Conservation (phyloP, 169 alveolate species). For the Plasmodium coatneyi region DNA sequence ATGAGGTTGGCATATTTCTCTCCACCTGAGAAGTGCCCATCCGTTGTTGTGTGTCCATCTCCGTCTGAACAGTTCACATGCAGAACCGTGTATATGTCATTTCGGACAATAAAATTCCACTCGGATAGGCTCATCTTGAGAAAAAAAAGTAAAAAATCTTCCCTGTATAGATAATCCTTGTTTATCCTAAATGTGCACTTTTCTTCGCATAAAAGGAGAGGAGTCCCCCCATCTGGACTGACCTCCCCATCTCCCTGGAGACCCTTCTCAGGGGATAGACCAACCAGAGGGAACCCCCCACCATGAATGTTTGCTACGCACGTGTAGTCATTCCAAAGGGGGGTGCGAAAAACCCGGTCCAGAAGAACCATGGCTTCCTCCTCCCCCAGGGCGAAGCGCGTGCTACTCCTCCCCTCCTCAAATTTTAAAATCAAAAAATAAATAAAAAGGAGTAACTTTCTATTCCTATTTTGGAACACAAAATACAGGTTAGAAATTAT, state of each 20-base stretch:
- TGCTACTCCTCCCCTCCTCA: not conserved
- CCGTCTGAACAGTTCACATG: not conserved
- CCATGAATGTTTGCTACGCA: not conserved
- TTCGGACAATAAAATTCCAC: not conserved
- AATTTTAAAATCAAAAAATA: slow-evolving; percentile 45
- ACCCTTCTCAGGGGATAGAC: not conserved
- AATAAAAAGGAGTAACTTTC: slow-evolving; percentile 17
- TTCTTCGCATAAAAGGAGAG: not conserved
- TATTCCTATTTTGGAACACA: slow-evolving; percentile 14
- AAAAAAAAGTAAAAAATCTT: slow-evolving; percentile 41
- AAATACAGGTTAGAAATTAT: slow-evolving; percentile 38
- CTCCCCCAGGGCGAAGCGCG: not conserved
- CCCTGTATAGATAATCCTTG: slow-evolving; percentile 34
- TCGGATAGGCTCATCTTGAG: slow-evolving; percentile 16
- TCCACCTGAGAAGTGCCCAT: not conserved
- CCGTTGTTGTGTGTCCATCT: not conserved
- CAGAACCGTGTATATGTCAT: slow-evolving; percentile 13
- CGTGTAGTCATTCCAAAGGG: not conserved
- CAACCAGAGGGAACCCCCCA: not conserved
- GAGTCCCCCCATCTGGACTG: not conserved
- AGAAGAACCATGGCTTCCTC: slow-evolving; percentile 33
- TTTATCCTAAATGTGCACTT: slow-evolving; percentile 14
- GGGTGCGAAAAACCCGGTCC: not conserved
- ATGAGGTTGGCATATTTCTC: slow-evolving; percentile 6
- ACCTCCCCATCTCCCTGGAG: not conserved